Evolutionary conservation across 2,329 filamentous ascomycete genomes (phyloP), one percentile per base, ranked within the genome.

Genomic region (Trichoderma harzianum): DNA sequence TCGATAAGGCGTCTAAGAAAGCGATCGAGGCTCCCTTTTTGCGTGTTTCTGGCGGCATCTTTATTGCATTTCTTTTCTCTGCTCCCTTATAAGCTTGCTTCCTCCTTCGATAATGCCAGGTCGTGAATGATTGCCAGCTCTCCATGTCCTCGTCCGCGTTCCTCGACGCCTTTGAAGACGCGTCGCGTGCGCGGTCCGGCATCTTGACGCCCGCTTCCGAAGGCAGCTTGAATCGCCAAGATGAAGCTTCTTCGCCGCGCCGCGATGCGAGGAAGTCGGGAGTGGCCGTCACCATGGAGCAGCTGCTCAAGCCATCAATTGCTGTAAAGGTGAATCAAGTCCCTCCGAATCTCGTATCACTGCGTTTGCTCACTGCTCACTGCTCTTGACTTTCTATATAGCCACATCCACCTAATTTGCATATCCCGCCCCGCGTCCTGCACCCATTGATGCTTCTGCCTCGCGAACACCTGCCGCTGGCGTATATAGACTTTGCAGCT

Each of bases 401-500:
- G 89, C 85, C 88, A 53, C 84, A 90, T 76, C 89, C 88, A 11
- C 83, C 84, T 14, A 86, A 85, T 61, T 80, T 87, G 60, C 83
- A 85, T 39, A 76, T 84, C 28, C 87, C 86, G 76, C 87, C 89
- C 64, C 85, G 86, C 72, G 85, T 84, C 28, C 81, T 91, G 65
- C 86, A 88, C 64, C 89, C 89, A 3, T 78, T 91, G 65, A 88
- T 91, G 84, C 82, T 92, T 30, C 80, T 93, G 5, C 86, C 88
- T 32, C 87, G 91, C 75, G 84, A 90, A 75, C 82, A 86, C 72
- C 83, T 92, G 6, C 83, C 87, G 7, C 82, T 92, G n/a, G 88
- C 89, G 1, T 87, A 80, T 74, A 86, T 93, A 71, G 90, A 92
- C 76, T 84, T 90, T 51, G 79, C 83, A 26, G 80, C 83, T 12